Evolutionary conservation across 768 basidiomycete species (phyloP), one percentile per base, ranked within the genome.

Genomic region (Hygrophorus russula): DNA sequence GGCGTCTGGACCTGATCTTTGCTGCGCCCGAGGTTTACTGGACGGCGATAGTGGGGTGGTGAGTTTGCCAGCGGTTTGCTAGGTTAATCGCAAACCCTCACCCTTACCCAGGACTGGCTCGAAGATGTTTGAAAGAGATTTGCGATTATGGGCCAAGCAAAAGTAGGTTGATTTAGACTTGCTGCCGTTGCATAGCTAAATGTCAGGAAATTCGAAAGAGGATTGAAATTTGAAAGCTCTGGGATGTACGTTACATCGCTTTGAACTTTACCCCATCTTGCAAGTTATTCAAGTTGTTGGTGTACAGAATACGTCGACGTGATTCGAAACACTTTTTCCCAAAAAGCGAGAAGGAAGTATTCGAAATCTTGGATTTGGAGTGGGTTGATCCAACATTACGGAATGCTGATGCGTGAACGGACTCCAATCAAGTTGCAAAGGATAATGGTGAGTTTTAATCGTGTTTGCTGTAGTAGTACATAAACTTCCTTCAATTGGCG

Each of bases 31-130:
- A 79, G 47, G 68, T 81, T 0, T 94, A 93, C 53, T 91, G 88
- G 79, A 83, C 85, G 1, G 88, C 89, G 0, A 77, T 96, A 1
- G 70, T 90, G 19, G 92, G 93, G 41, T 97, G 92, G 92, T 83
- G 40, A 49, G 65, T 55, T 5, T 17, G 3, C 15, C 17, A 5
- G 28, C 2, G 11, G n/a, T 35, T 24, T 36, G 10, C 14, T 28
- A 2, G 9, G 27, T n/a, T 44, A 6, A 13, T 20, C 10, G 33
- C 24, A 36, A 49, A 3, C 42, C 14, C 24, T 44, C 10, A 35
- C 17, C 14, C 30, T 33, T 11, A 28, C 43, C 15, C 46, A 87
- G 85, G 85, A 83, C 82, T 4, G 91, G 92, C 0, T 91, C 85
- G 4, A 88, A 75, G 48, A 83, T 89, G 78, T 94, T 96, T 56